These are phyloP conservation scores for Mucor sp. DNA, from an alignment of 371 early-diverging fungal genomes.

Conservation along the genomic window DNA sequence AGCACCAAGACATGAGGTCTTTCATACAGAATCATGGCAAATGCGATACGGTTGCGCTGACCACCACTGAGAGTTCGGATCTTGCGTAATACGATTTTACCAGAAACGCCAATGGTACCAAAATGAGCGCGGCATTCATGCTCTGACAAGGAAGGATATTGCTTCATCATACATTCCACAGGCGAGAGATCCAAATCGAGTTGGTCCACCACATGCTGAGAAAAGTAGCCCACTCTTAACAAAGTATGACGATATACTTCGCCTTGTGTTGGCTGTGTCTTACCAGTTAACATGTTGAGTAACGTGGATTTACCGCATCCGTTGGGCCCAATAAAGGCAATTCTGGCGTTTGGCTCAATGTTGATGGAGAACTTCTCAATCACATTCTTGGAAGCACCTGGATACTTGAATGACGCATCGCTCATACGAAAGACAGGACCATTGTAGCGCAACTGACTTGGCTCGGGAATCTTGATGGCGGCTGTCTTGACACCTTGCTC, in stretches of 20 bases:
- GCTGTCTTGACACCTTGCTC: constrained; percentile 58
- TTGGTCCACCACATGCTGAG: constrained; percentile 79
- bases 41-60: constrained; percentile 72
- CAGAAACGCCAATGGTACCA: constrained; percentile 70
- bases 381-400: constrained; percentile 26
- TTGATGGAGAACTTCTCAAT: constrained; percentile 55
- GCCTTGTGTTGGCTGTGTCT: constrained; percentile 58
- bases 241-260: constrained; percentile 59
- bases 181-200: constrained; percentile 55
- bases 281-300: constrained; percentile 69
- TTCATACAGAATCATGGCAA: constrained; percentile 67
- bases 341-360: constrained; percentile 59
- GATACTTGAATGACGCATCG: constrained; percentile 63
- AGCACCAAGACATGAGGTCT: constrained; percentile 78
- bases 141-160: constrained; percentile 51
- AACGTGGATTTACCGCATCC: constrained; percentile 88
- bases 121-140: constrained; percentile 66
- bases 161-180: constrained; percentile 47
- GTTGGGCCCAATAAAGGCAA: constrained; percentile 79
- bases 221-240: constrained; percentile 74
- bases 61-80: constrained; percentile 72
- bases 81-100: constrained; percentile 53
- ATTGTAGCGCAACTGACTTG: constrained; percentile 59
- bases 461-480: constrained; percentile 58
- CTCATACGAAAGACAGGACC: constrained; percentile 69